Conservation (phyloP, 805 yeast species). For the Metschnikowia amazonensis region DNA sequence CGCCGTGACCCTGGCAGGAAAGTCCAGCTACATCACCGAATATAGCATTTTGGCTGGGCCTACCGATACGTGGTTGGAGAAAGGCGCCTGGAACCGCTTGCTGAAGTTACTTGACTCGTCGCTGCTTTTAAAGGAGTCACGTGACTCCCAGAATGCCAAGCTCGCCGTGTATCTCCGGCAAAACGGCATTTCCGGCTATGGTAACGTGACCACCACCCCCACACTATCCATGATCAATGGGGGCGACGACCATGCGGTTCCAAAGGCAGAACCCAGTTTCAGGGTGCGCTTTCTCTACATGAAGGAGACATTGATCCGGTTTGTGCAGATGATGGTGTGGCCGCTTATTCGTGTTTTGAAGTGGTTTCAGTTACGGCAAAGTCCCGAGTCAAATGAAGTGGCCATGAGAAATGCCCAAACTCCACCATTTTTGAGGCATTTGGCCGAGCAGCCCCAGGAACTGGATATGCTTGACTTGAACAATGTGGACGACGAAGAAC, state of each 20-base stretch:
- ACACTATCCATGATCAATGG: conserved; percentile 20
- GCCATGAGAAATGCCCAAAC: conserved; percentile 11
- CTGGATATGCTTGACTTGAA: not conserved
- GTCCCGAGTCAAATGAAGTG: not conserved
- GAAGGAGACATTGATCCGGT: conserved; percentile 19
- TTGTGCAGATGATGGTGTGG: conserved; percentile 23
- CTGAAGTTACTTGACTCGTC: conserved; percentile 1
- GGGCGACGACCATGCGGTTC: not conserved
- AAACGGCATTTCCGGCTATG: conserved; percentile 24
- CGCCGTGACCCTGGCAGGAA: conserved; percentile 64
- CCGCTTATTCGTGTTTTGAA: not conserved
- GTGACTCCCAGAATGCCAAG: not conserved
- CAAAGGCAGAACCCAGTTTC: conserved; percentile 14
- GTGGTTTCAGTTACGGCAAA: not conserved
- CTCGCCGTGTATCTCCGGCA: conserved; percentile 12
- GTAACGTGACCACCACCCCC: conserved; percentile 29
- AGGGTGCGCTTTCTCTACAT: conserved; percentile 21
- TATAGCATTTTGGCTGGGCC: conserved; percentile 46
- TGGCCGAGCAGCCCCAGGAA: not conserved
- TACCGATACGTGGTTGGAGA: conserved; percentile 49
- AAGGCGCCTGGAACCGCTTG: conserved; percentile 7
- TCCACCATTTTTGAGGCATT: conserved; percentile 27
- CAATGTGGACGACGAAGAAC: not conserved
- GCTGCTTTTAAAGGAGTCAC: not conserved
- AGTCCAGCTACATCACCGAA: conserved; percentile 62